Base-by-base conservation (phyloP, 2,329 filamentous ascomycete species). In the Ilyonectria robusta region DNA sequence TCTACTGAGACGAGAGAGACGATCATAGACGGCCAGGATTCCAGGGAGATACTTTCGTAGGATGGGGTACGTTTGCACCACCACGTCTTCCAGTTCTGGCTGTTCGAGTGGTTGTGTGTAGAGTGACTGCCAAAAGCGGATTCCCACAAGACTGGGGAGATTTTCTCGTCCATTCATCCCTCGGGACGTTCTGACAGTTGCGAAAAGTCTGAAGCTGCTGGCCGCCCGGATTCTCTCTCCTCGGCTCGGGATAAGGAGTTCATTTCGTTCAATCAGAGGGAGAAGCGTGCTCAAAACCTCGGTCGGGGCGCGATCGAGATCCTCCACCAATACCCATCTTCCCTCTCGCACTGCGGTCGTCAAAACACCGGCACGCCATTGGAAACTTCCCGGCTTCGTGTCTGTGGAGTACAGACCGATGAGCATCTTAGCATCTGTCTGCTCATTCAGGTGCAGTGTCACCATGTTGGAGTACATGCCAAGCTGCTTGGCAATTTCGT, bases 381-480 rank as follows among this genome's bases (percentile, higher is more conserved):
- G 89, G 78, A 99, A 99, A 10, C 93, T 95, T 1, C 95, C 95
- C 1, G 94, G 95, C 67, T 92, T 93, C 17, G 92, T 89, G 65
- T 94, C 95, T 23, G 94, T 96, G 1, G 95, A 93, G 81, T 99
- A 98, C 78, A 98, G 90, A 4, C 96, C 96, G 69, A 99, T 90
- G 46, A 99, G 89, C 84, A 97, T 93, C 81, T 99, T 99, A 0
- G 95, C 95, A 81, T 99, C 96, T 2, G 95, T 98, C 80, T 99
- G 97, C 81, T 98, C 96, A 78, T 99, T 99, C 37, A 99, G 85
- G 80, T 99, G 95, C 33, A 99, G 86, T 4, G 95, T 98, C 59
- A 99, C 92, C 90, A 99, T 94, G 66, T 89, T 89, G 6, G 91
- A 88, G 23, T 93, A 89, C 81, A 94, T 94, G 68, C 93, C 93